A percentile compares a stretch with the other conserved stretches of the same genome.
Evolutionary conservation across 768 basidiomycete species (phyloP).

Genomic region (Astraeus odoratus): DNA sequence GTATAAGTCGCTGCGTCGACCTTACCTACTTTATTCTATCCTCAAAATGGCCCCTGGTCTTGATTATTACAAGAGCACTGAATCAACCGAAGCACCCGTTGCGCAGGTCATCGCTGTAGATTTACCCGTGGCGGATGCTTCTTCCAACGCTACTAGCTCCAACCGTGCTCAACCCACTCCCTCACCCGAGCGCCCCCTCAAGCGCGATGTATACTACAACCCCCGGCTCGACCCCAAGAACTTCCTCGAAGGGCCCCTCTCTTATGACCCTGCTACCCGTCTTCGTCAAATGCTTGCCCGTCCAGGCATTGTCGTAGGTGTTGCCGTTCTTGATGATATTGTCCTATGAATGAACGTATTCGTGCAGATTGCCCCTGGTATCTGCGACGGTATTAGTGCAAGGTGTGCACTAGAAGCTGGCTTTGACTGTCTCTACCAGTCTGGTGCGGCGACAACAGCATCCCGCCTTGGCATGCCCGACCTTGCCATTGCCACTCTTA

Average conservation of each 20-base stretch:
- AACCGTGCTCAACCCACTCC: constrained; percentile 1
- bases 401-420: constrained; percentile 76
- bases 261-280: constrained; percentile 61
- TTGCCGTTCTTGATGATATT: not conserved
- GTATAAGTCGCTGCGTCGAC: constrained; percentile 10
- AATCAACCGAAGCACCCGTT: not conserved
- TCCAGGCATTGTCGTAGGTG: constrained; percentile 68
- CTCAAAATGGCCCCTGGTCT: constrained; percentile 26
- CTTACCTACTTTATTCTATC: constrained; percentile 4
- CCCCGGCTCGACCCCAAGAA: constrained; percentile 63
- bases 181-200: constrained; percentile 10
- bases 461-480: constrained; percentile 76
- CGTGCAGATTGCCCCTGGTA: constrained; percentile 62
- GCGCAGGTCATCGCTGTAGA: constrained; percentile 1
- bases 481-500: constrained; percentile 69
- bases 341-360: not conserved
- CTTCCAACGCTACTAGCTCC: not conserved
- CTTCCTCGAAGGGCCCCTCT: constrained; percentile 62
- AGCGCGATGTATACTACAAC: constrained; percentile 47
- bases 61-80: constrained; percentile 23
- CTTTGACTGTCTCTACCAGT: constrained; percentile 73
- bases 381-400: constrained; percentile 76
- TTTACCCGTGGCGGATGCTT: constrained; percentile 2
- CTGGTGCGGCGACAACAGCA: constrained; percentile 75
- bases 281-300: constrained; percentile 63